A percentile compares a stretch with the other conserved stretches of the same genome.
phyloP scores from a whole-genome alignment of 2,329 filamentous ascomycete species.

The Parafenestella ontariensis region DNA sequence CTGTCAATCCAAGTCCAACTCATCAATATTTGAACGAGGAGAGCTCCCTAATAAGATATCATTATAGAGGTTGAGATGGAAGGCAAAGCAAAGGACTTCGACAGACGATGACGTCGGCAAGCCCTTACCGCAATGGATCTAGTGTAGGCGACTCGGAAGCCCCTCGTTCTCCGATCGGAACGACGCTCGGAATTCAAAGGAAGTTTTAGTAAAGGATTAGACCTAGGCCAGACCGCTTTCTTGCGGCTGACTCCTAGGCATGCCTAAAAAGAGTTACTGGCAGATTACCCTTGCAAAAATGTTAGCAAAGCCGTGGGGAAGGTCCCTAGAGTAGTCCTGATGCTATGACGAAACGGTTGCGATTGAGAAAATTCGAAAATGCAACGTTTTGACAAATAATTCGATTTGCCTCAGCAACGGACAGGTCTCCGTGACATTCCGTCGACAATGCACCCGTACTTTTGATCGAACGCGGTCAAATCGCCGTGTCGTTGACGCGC shows the following conservation, averaged over 20 bases:
- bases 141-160: slow-evolving; percentile 10
- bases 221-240: background rate
- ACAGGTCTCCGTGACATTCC: background rate
- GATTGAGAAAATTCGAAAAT: background rate
- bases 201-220: background rate
- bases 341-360: background rate
- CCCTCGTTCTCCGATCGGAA: slow-evolving; percentile 2
- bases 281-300: background rate
- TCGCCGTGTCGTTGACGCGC: slow-evolving; percentile 31
- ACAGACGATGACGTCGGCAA: slow-evolving; percentile 8
- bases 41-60: background rate
- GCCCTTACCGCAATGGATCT: slow-evolving; percentile 4
- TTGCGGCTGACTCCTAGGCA: background rate
- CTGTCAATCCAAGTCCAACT: background rate
- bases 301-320: background rate
- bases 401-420: background rate
- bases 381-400: slow-evolving; percentile 1
- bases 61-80: background rate
- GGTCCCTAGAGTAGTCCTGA: background rate
- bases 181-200: background rate
- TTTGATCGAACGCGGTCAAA: slow-evolving; percentile 3
- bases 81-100: background rate
- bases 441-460: background rate
- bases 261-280: background rate
- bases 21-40: background rate